Evolutionary conservation across 495 filamentous ascomycete genomes (phyloP), one percentile per base, ranked within the genome.

Genomic region (Apodospora peruviana): DNA sequence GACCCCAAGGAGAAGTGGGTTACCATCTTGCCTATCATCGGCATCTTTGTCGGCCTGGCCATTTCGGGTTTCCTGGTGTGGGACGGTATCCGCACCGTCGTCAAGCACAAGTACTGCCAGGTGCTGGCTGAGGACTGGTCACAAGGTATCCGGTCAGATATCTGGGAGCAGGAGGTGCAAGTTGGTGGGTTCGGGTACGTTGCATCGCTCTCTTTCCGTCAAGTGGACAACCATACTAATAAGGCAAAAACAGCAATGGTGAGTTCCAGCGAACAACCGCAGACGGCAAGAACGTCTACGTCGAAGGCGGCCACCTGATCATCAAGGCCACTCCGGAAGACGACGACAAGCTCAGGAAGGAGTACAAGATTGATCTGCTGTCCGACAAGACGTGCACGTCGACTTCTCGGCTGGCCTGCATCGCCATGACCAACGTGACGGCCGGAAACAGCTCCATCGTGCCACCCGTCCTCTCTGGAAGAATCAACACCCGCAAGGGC

Each of bases 1-100:
- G 86, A 91, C 59, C 83, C 86, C 3, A 82, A 77, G 60, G 84
- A 90, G 74, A 90, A 89, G 71, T 91, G 87, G 88, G 83, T 87
- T 4, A 88, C 82, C 18, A 88, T 91, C 47, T 77, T 91, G 24
- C 86, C 86, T 3, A 56, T 88, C 38, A 61, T 87, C 20, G 86
- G 87, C 18, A 71, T 91, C 39, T 17, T 77, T 14, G 40, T 88
- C 9, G 87, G 87, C 19, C 54, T 90, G 38, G 79, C 54, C 3
- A 73, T 90, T 38, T 77, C 83, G 3, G 87, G 73, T 0, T 74
- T 88, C 52, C 58, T 91, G 38, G 71, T 91, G 11, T 90, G 82
- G 71, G 79, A 87, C 50, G 88, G 87, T 7, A 53, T 88, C 16
- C 64, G 66, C 5, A 79, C 75, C 40, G 85, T 91, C 2, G 74